Percentiles rank a stretch among this genome's conserved stretches.
phyloP scores from a whole-genome alignment of 495 filamentous ascomycete species.

The Tuber umbilicatum region DNA sequence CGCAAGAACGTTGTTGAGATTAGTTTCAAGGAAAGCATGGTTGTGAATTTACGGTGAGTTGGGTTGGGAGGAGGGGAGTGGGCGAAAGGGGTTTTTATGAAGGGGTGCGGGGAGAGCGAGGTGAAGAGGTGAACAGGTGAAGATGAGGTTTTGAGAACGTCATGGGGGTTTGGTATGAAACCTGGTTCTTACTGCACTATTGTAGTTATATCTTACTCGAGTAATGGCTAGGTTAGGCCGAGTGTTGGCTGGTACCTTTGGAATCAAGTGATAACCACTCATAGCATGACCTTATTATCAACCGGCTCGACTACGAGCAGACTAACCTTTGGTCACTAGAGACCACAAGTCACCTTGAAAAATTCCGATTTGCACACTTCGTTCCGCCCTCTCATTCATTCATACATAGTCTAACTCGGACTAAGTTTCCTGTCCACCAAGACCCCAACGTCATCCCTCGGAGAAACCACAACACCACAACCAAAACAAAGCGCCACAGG shows the following conservation, averaged over 20 bases:
- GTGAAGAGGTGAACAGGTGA: too few species aligned
- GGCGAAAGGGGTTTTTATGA: not conserved
- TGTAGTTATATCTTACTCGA: too few species aligned
- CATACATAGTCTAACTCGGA: too few species aligned
- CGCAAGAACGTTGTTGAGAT: constrained; percentile 8
- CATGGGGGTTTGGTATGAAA: not conserved
- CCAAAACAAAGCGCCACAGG: not conserved
- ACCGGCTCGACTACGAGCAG: not conserved
- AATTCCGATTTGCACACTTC: not conserved
- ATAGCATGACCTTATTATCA: not conserved
- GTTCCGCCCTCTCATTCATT: not conserved
- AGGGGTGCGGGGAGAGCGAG: not conserved
- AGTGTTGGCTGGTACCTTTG: not conserved
- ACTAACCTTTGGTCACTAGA: not conserved
- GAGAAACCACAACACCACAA: not conserved
- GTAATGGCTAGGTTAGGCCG: not conserved
- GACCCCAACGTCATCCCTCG: not conserved
- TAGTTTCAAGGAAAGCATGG: not conserved
- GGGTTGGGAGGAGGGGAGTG: not conserved
- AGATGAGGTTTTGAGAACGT: not conserved
- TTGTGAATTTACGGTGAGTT: not conserved
- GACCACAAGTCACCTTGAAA: not conserved
- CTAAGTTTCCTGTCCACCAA: not conserved
- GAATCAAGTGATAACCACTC: not conserved
- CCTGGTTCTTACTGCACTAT: not conserved